Evolutionary conservation across 2,329 filamentous ascomycete species (phyloP).

Genomic region (Alternaria panax): DNA sequence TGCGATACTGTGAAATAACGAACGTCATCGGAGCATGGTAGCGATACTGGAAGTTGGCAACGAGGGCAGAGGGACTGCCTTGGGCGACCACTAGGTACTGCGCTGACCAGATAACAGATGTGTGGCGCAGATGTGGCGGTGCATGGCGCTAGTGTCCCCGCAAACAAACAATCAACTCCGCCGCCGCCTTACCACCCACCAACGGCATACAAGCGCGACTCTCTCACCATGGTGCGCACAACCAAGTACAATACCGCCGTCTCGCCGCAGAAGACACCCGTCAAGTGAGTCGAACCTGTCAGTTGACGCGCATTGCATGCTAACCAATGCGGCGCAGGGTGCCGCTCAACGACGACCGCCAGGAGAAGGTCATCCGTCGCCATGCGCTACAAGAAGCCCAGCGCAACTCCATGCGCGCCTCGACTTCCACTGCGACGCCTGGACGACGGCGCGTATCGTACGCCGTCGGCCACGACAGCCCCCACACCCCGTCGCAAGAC

Average conservation of each 20-base stretch:
- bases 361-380: conserved; percentile 88
- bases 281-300: conserved; percentile 31
- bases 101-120: no score
- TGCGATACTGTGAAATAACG: neutral
- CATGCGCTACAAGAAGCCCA: conserved; percentile 89
- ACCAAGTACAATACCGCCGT: conserved; percentile 54
- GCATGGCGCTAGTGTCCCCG: no score
- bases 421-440: conserved; percentile 70
- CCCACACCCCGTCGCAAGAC: conserved; percentile 57
- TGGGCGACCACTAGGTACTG: no score
- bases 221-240: conserved; percentile 65
- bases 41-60: neutral
- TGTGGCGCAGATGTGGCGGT: no score
- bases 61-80: no score
- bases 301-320: neutral
- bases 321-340: conserved; percentile 66
- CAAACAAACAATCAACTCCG: no score
- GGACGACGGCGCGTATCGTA: conserved; percentile 69
- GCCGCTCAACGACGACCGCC: conserved; percentile 92
- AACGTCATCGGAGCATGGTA: neutral
- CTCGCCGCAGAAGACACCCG: conserved; percentile 58
- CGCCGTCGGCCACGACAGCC: conserved; percentile 57
- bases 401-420: conserved; percentile 88
- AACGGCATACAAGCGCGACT: no score
- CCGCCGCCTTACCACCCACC: no score